Conservation (phyloP, 192 early-diverging fungal species). For the Umbelopsis sp. region DNA sequence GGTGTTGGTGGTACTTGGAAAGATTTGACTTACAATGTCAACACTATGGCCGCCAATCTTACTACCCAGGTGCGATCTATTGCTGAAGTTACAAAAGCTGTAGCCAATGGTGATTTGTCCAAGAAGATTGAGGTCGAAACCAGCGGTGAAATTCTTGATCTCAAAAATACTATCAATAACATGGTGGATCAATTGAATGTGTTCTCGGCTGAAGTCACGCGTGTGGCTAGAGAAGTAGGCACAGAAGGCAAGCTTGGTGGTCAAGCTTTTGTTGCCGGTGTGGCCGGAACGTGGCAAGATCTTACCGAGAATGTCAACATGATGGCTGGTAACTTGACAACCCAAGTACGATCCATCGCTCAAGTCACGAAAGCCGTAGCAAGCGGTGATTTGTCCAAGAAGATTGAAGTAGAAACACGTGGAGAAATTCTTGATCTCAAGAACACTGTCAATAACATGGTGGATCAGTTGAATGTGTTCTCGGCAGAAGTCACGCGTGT, state of each 20-base stretch:
- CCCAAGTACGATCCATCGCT: constrained; percentile 73
- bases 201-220: constrained; percentile 67
- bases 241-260: constrained; percentile 59
- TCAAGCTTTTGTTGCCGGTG: constrained; percentile 57
- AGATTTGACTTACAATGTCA: constrained; percentile 73
- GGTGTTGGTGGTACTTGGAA: constrained; percentile 73
- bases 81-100: constrained; percentile 67
- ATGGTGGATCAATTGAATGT: constrained; percentile 69
- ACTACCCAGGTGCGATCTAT: constrained; percentile 73
- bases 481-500: constrained; percentile 63
- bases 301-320: constrained; percentile 68
- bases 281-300: constrained; percentile 71
- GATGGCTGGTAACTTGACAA: constrained; percentile 69
- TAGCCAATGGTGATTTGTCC: constrained; percentile 68
- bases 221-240: constrained; percentile 65
- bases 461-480: constrained; percentile 64
- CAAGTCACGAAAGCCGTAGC: constrained; percentile 66
- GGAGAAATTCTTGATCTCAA: constrained; percentile 75
- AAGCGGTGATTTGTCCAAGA: constrained; percentile 65
- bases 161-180: constrained; percentile 66
- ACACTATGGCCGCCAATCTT: constrained; percentile 70
- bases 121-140: constrained; percentile 60
- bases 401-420: constrained; percentile 62
- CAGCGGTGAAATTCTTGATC: constrained; percentile 62
- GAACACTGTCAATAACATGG: constrained; percentile 73